A percentile compares a stretch with the other conserved stretches of the same genome.
Conservation (phyloP, 345 rosid species). For the Eucalyptus tenuipes region DNA sequence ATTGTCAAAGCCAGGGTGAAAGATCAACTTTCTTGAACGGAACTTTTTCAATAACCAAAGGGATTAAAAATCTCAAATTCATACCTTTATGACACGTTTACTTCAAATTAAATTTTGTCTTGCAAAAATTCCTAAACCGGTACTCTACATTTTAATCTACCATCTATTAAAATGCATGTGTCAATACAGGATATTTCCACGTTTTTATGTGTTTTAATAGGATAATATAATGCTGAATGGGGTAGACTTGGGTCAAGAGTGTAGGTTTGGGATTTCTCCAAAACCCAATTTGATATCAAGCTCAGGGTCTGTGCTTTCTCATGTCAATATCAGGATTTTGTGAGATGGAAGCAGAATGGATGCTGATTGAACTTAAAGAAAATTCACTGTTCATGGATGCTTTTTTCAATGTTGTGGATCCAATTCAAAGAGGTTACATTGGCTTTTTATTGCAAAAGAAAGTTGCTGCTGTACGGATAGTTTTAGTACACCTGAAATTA, state of each 20-base stretch:
- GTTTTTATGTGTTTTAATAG: neutral
- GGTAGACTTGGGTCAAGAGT: neutral
- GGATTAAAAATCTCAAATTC: neutral
- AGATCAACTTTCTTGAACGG: neutral
- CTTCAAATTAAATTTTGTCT: neutral
- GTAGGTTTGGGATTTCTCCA: neutral
- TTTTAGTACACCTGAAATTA: neutral
- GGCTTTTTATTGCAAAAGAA: neutral
- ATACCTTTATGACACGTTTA: neutral
- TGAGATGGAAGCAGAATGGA: neutral
- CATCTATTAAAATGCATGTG: neutral
- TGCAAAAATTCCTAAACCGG: neutral
- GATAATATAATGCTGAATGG: neutral
- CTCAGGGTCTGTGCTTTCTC: neutral
- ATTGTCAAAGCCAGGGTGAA: neutral
- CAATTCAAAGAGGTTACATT: neutral
- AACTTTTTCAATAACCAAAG: neutral
- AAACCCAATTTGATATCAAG: neutral
- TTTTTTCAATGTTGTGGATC: neutral
- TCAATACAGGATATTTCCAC: neutral
- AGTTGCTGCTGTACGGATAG: neutral
- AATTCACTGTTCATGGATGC: neutral
- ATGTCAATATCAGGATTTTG: neutral
- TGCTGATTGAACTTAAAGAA: neutral
- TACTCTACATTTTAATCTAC: neutral